These are phyloP conservation scores for Calycina marina DNA, from an alignment of 2,329 filamentous ascomycete genomes.

Conservation along the genomic window DNA sequence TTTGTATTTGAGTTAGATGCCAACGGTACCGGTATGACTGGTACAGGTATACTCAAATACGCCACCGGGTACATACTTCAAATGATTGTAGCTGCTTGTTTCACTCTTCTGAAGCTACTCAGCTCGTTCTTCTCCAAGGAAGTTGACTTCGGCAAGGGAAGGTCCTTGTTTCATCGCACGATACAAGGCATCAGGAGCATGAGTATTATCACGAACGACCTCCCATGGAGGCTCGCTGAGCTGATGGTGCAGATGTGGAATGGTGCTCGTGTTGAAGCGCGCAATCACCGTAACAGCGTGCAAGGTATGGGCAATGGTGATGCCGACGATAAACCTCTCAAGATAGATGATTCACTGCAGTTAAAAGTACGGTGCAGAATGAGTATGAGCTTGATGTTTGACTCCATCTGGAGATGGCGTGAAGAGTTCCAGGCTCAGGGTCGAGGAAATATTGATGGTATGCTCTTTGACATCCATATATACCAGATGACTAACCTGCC, in stretches of 20 bases:
- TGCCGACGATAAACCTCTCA: conserved; percentile 23
- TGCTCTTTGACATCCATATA: conserved; percentile 17
- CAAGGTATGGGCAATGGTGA: conserved; percentile 26
- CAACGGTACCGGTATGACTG: conserved; percentile 27
- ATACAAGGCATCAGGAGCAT: conserved; percentile 57
- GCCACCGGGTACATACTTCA: conserved; percentile 68
- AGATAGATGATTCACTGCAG: conserved; percentile 55
- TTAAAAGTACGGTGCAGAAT: conserved; percentile 72
- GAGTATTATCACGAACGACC: conserved; percentile 63
- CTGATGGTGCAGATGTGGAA: conserved; percentile 85
- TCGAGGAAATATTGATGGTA: conserved; percentile 57
- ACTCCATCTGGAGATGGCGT: conserved; percentile 76
- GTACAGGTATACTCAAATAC: conserved; percentile 42
- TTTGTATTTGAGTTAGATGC: conserved; percentile 37
- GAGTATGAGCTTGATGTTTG: conserved; percentile 75
- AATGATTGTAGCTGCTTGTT: conserved; percentile 71
- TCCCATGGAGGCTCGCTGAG: conserved; percentile 66
- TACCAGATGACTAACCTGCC: conserved; percentile 14
- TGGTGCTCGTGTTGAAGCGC: conserved; percentile 27
- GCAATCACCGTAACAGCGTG: conserved; percentile 17
- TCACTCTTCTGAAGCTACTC: conserved; percentile 65
- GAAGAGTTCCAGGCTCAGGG: conserved; percentile 63
- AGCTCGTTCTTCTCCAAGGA: conserved; percentile 60
- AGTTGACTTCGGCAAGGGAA: conserved; percentile 54
- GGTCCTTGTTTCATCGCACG: conserved; percentile 55